phyloP scores from a whole-genome alignment of 2,329 filamentous ascomycete genomes.

The Trichoderma sp. region DNA sequence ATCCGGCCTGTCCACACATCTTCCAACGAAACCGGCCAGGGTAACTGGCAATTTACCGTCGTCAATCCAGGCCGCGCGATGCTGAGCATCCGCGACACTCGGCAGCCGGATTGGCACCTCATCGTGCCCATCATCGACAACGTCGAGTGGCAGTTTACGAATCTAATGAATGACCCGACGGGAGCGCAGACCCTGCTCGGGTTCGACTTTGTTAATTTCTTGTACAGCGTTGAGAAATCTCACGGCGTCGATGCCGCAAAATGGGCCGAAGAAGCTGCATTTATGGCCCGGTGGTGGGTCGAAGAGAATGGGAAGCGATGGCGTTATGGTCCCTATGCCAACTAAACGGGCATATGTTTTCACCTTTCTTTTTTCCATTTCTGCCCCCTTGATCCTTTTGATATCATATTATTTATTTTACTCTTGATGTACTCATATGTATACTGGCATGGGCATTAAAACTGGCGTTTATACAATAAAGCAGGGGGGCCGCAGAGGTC shows the following conservation, averaged over 20 bases:
- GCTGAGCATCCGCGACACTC: conserved; percentile 34
- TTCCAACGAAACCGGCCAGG: conserved; percentile 24
- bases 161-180: conserved; percentile 30
- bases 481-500: neutral
- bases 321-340: conserved; percentile 27
- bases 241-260: conserved; percentile 29
- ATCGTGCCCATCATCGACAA: conserved; percentile 34
- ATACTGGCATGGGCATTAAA: conserved; percentile 13
- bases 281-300: conserved; percentile 36
- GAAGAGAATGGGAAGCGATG: conserved; percentile 37
- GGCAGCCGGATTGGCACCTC: conserved; percentile 31
- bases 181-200: conserved; percentile 25
- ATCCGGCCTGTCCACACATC: conserved; percentile 30
- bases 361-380: neutral
- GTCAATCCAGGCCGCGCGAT: conserved; percentile 36
- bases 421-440: conserved; percentile 11
- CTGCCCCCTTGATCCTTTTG: neutral
- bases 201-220: conserved; percentile 24
- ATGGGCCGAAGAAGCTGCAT: conserved; percentile 36
- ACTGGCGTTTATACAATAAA: conserved; percentile 10
- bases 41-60: conserved; percentile 36
- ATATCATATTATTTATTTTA: neutral
- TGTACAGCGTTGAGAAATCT: conserved; percentile 22
- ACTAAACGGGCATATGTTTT: neutral
- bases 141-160: conserved; percentile 34